A percentile compares a stretch with the other conserved stretches of the same genome.
phyloP scores from a whole-genome alignment of 345 rosid genomes.

The Combretum micranthum region DNA sequence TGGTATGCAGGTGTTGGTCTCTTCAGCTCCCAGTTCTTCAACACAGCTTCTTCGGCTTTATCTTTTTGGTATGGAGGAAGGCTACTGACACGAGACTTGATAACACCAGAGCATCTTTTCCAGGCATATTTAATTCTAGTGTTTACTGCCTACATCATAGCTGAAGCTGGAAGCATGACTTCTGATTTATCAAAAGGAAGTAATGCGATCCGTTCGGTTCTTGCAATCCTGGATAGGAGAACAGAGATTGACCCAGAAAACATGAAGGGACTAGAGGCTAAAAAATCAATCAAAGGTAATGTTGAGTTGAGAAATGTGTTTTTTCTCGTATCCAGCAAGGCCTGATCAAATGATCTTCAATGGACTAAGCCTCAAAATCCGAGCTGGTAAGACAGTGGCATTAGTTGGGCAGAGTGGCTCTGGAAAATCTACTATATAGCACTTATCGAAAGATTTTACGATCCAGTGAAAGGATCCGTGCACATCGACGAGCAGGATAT shows the following conservation, averaged over 20 bases:
- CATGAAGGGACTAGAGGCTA: constrained; percentile 18
- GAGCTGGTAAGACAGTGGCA: constrained; percentile 49
- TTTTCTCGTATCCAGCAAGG: constrained; percentile 57
- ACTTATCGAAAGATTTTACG: constrained; percentile 58
- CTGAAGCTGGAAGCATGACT: constrained; percentile 72
- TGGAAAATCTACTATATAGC: constrained; percentile 61
- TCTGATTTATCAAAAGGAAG: constrained; percentile 56
- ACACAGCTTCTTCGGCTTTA: constrained; percentile 49
- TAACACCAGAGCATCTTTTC: constrained; percentile 44
- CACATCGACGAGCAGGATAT: constrained; percentile 42
- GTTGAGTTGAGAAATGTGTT: constrained; percentile 48
- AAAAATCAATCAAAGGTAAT: constrained; percentile 31
- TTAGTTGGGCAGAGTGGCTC: constrained; percentile 60
- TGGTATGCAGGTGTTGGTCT: constrained; percentile 55
- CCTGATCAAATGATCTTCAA: constrained; percentile 49
- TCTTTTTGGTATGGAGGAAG: constrained; percentile 65
- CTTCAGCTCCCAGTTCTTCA: constrained; percentile 51
- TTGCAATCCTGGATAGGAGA: constrained; percentile 44
- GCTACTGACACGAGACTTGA: constrained; percentile 27
- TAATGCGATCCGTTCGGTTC: constrained; percentile 37
- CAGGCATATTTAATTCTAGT: constrained; percentile 47
- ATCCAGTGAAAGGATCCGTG: constrained; percentile 42
- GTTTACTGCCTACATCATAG: constrained; percentile 56
- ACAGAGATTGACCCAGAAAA: constrained; percentile 48
- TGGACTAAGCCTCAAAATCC: constrained; percentile 50